A percentile compares a stretch with the other conserved stretches of the same genome.
These are phyloP conservation scores for Chalciporus pseudorubinellus DNA, from an alignment of 768 basidiomycete species.

Conservation along the genomic window DNA sequence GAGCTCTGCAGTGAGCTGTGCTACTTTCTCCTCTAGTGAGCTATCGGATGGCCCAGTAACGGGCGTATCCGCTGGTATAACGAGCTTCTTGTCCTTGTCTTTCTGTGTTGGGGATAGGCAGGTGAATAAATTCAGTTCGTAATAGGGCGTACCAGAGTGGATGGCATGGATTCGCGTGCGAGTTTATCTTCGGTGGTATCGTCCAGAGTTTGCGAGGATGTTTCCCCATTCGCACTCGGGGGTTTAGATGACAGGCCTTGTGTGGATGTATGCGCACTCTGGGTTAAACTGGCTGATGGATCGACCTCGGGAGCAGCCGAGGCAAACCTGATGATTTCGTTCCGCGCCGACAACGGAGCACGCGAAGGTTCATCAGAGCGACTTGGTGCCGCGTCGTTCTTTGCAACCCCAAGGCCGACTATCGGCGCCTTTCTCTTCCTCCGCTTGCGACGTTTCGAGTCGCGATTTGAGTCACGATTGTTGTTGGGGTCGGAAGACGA, in stretches of 20 bases:
- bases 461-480: constrained; percentile 21
- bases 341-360: constrained; percentile 20
- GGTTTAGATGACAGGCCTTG: constrained; percentile 4
- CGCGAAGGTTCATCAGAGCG: constrained; percentile 12
- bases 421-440: constrained; percentile 30
- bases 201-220: neutral
- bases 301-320: constrained; percentile 17
- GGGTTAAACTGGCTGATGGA: neutral
- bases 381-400: constrained; percentile 9
- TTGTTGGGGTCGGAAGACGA: constrained; percentile 13
- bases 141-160: constrained; percentile 13
- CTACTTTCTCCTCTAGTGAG: constrained; percentile 28
- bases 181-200: neutral
- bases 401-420: constrained; percentile 10
- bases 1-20: constrained; percentile 45
- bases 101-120: constrained; percentile 14
- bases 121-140: neutral
- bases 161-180: constrained; percentile 5
- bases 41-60: neutral
- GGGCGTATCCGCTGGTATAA: neutral
- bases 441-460: constrained; percentile 27
- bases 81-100: neutral
- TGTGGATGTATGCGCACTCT: neutral
- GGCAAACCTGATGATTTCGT: constrained; percentile 28
- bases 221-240: neutral